Evolutionary conservation across 768 basidiomycete species (phyloP).

Genomic region (Boletus sensibilis): DNA sequence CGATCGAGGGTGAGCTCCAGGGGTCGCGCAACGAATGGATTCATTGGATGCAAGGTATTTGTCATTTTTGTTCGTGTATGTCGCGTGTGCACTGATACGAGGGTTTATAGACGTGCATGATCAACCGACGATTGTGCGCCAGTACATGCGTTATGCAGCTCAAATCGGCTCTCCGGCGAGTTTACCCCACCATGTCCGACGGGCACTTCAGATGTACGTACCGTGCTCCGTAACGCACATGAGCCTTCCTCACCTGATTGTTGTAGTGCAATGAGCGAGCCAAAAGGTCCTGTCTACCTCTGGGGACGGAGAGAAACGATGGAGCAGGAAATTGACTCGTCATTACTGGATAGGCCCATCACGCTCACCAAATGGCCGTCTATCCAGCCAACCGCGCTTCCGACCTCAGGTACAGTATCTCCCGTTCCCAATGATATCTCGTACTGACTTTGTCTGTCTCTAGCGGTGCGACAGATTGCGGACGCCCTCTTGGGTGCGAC

Average conservation of each 20-base stretch:
- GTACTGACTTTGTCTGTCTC: not conserved
- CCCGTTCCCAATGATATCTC: not conserved
- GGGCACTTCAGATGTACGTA: slow-evolving; percentile 63
- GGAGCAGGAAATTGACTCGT: slow-evolving; percentile 57
- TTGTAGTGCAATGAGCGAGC: slow-evolving; percentile 61
- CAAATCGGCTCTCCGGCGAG: slow-evolving; percentile 58
- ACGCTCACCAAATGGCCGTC: slow-evolving; percentile 49
- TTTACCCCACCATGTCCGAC: slow-evolving; percentile 48
- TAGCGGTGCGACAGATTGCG: slow-evolving; percentile 41
- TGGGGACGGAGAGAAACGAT: slow-evolving; percentile 72
- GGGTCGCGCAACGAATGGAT: slow-evolving; percentile 74
- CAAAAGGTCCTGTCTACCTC: slow-evolving; percentile 71
- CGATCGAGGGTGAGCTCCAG: slow-evolving; percentile 50
- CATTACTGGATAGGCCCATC: slow-evolving; percentile 32
- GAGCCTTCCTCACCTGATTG: not conserved
- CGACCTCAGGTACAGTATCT: slow-evolving; percentile 33
- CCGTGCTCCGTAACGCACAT: not conserved
- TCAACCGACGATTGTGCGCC: slow-evolving; percentile 66
- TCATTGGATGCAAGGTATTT: slow-evolving; percentile 65
- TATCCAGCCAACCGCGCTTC: slow-evolving; percentile 49
- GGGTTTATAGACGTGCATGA: slow-evolving; percentile 58
- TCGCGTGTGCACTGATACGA: not conserved
- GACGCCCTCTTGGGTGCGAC: slow-evolving; percentile 48
- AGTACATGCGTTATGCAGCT: slow-evolving; percentile 69
- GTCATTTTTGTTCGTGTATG: not conserved